phyloP scores from a whole-genome alignment of 2,329 filamentous ascomycete genomes.

The Cytospora mali region DNA sequence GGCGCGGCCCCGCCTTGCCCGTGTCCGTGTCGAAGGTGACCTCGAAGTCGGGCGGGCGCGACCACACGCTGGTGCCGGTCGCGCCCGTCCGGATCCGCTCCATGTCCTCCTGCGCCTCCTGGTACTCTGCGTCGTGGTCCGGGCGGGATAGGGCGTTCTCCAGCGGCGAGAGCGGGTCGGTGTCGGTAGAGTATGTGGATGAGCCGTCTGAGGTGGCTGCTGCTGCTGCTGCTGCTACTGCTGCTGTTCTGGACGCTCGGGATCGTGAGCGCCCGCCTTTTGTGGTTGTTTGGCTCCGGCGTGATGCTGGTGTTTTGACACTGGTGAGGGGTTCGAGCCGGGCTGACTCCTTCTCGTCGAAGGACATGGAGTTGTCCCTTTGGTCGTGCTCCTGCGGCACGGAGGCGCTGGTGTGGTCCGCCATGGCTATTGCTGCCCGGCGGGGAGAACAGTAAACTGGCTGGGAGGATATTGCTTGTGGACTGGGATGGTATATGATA shows the following conservation, averaged over 20 bases:
- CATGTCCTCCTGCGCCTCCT: constrained; percentile 37
- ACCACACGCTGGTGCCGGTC: constrained; percentile 40
- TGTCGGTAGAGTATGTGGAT: constrained; percentile 19
- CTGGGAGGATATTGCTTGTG: not conserved
- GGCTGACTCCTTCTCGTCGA: constrained; percentile 17
- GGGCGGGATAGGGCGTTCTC: constrained; percentile 21
- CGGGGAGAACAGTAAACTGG: not conserved
- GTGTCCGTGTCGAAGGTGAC: constrained; percentile 63
- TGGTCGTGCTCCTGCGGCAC: constrained; percentile 12
- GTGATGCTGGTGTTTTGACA: not conserved
- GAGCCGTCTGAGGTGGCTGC: constrained; percentile 6
- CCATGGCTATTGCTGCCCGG: not conserved
- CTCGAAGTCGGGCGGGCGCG: constrained; percentile 61
- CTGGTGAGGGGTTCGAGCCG: not conserved
- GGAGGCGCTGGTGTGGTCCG: constrained; percentile 3
- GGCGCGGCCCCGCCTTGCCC: constrained; percentile 50
- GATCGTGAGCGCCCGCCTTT: constrained; percentile 3
- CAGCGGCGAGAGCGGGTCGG: constrained; percentile 26
- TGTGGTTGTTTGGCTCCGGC: constrained; percentile 6
- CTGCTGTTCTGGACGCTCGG: constrained; percentile 1
- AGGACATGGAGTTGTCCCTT: constrained; percentile 13
- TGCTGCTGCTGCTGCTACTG: not conserved
- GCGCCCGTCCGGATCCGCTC: constrained; percentile 40
- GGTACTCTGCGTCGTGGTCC: constrained; percentile 19
- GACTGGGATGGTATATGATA: not conserved